These are phyloP conservation scores for Vitis hybrid DNA, from an alignment of 177 flowering plant species.

Conservation along the genomic window DNA sequence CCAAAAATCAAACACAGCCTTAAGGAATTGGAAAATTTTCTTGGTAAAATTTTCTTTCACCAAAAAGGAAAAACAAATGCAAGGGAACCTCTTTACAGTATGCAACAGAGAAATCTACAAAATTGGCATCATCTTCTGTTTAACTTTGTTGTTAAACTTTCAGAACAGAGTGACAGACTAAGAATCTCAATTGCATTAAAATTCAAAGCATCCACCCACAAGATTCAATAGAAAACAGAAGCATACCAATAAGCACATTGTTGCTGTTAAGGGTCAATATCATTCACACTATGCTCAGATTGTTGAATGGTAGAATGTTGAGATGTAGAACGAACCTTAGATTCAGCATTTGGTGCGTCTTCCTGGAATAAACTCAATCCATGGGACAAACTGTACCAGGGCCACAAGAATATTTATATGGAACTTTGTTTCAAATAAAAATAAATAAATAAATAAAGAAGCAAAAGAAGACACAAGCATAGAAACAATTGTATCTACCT, in stretches of 20 bases:
- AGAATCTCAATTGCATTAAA: not conserved
- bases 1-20: too few species aligned
- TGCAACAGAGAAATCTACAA: not conserved
- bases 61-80: too few species aligned
- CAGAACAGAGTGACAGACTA: not conserved
- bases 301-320: not conserved
- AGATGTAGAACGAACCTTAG: slow-evolving; percentile 26
- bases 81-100: too few species aligned
- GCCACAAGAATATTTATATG: not conserved
- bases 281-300: not conserved
- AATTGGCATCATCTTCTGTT: not conserved
- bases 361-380: slow-evolving; percentile 53
- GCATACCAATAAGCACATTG: not conserved
- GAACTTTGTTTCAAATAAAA: not conserved
- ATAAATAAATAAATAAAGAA: not conserved
- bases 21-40: too few species aligned
- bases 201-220: not conserved
- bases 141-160: not conserved
- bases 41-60: not conserved
- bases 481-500: slow-evolving; percentile 25
- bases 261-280: not conserved
- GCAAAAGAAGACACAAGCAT: not conserved
- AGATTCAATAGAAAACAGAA: not conserved
- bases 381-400: slow-evolving; percentile 47
- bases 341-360: slow-evolving; percentile 39